Evolutionary conservation across 306 rosid species (phyloP).

Genomic region (Inga leiocalycina): DNA sequence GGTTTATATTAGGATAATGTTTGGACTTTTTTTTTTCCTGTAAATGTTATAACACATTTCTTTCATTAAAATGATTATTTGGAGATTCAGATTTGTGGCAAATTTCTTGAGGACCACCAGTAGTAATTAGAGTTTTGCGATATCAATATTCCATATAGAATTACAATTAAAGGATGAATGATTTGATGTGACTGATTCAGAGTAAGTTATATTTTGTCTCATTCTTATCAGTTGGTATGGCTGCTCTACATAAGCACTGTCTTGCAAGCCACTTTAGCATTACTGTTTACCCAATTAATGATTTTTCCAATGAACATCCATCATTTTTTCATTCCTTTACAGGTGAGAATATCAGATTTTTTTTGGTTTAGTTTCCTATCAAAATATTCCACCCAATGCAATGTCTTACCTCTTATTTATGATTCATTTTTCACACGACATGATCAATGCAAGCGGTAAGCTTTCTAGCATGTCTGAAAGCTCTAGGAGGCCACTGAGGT

Average conservation of each 20-base stretch:
- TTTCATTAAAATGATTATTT: background rate
- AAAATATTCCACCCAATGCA: background rate
- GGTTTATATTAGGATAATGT: background rate
- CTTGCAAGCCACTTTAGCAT: background rate
- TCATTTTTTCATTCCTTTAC: slow-evolving; percentile 11
- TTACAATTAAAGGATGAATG: background rate
- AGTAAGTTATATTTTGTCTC: background rate
- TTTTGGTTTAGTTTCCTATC: background rate
- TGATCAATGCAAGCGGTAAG: background rate
- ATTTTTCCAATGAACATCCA: background rate
- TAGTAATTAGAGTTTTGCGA: background rate
- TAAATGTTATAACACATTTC: background rate
- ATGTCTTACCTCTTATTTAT: background rate
- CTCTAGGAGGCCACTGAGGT: slow-evolving; percentile 11
- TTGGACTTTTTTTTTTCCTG: background rate
- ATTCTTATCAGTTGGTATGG: background rate
- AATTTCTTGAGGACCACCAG: background rate
- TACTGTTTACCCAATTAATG: background rate
- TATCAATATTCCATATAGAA: background rate
- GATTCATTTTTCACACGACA: background rate
- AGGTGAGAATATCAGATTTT: background rate
- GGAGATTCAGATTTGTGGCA: background rate
- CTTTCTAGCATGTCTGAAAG: slow-evolving; percentile 1
- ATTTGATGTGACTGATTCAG: background rate
- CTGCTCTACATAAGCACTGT: background rate